Conservation (phyloP, 192 early-diverging fungal genomes). For the Umbelopsis isabellina region DNA sequence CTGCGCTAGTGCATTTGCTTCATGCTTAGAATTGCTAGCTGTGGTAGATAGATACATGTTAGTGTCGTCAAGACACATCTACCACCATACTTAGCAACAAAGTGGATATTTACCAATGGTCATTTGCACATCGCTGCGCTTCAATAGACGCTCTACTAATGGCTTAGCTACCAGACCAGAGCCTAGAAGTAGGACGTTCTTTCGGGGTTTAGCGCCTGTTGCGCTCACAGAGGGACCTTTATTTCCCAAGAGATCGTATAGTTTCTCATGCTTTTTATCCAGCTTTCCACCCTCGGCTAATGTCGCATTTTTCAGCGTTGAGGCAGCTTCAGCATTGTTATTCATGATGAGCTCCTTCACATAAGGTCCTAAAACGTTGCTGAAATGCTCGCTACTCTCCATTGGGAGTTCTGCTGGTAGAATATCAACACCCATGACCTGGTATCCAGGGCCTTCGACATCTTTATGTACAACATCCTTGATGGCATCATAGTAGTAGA, state of each 20-base stretch:
- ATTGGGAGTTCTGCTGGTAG: conserved; percentile 95
- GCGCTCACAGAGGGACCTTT: not conserved
- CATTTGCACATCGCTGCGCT: conserved; percentile 57
- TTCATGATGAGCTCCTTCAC: conserved; percentile 75
- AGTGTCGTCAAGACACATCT: not conserved
- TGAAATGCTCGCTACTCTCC: conserved; percentile 93
- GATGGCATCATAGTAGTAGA: conserved; percentile 90
- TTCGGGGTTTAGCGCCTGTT: conserved; percentile 20
- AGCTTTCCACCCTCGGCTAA: conserved; percentile 78
- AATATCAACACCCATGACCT: conserved; percentile 98
- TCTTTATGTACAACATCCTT: conserved; percentile 69
- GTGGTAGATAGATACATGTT: conserved; percentile 8
- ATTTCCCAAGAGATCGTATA: conserved; percentile 51
- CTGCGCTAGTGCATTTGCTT: conserved; percentile 71
- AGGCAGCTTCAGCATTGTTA: not conserved
- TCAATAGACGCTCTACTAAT: conserved; percentile 83
- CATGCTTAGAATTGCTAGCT: conserved; percentile 78
- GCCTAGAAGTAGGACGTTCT: conserved; percentile 46
- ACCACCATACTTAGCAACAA: not conserved
- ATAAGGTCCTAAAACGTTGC: conserved; percentile 80
- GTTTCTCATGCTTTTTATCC: conserved; percentile 52
- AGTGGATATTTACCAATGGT: conserved; percentile 61
- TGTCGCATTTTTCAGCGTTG: conserved; percentile 52
- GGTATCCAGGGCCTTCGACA: conserved; percentile 81
- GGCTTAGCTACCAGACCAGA: conserved; percentile 94